phyloP scores from a whole-genome alignment of 176 grass and related monocot species.

The Puya raimondii region DNA sequence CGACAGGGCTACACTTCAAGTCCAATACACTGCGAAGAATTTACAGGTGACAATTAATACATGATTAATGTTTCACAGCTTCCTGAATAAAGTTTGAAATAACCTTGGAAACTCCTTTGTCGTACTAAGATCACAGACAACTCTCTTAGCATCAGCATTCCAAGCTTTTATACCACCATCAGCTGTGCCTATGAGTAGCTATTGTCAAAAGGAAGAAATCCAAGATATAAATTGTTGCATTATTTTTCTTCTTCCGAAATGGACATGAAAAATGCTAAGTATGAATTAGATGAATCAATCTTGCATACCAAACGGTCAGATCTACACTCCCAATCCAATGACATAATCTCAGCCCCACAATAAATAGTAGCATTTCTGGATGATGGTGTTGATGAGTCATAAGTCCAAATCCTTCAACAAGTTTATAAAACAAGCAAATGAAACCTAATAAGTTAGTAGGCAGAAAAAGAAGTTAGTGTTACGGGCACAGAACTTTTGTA shows the following conservation, averaged over 20 bases:
- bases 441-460: conserved; percentile 22
- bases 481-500: neutral
- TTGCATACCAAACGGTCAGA: conserved; percentile 82
- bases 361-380: conserved; percentile 98
- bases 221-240: conserved; percentile 33
- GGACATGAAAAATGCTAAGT: conserved; percentile 10
- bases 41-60: conserved; percentile 13
- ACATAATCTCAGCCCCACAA: conserved; percentile 82
- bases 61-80: conserved; percentile 2
- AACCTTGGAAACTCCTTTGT: conserved; percentile 90
- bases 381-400: conserved; percentile 82
- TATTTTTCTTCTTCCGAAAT: conserved; percentile 15
- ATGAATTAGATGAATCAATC: conserved; percentile 10
- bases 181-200: conserved; percentile 95
- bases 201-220: conserved; percentile 70
- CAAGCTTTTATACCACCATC: conserved; percentile 99
- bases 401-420: conserved; percentile 79
- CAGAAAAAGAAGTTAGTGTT: neutral
- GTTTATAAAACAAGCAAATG: conserved; percentile 18
- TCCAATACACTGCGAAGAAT: conserved; percentile 68
- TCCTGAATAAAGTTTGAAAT: conserved; percentile 5
- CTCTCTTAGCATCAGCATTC: conserved; percentile 98
- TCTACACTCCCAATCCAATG: conserved; percentile 98
- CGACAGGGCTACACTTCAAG: conserved; percentile 95
- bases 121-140: conserved; percentile 85